Conservation (phyloP, 768 basidiomycete genomes). For the Hortiboletus campestris region DNA sequence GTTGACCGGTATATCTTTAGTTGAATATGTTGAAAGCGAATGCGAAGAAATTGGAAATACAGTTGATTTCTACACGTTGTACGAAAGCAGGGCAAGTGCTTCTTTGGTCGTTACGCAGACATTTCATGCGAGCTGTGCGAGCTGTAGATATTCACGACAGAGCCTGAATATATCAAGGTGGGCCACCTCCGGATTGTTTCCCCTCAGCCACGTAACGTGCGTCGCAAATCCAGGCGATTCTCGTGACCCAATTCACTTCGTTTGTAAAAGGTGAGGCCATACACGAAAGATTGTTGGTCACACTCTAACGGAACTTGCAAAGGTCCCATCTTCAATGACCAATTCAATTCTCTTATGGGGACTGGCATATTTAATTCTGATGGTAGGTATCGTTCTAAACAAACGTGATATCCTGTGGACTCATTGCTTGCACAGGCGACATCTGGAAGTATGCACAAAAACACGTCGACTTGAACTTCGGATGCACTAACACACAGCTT, state of each 20-base stretch:
- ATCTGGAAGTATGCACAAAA: constrained; percentile 36
- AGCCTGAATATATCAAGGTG: constrained; percentile 43
- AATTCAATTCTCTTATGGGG: constrained; percentile 32
- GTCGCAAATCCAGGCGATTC: constrained; percentile 31
- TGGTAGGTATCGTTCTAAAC: constrained; percentile 16
- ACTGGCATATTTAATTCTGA: constrained; percentile 44
- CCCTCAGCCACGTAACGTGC: neutral
- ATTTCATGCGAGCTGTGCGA: neutral
- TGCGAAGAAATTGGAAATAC: constrained; percentile 25
- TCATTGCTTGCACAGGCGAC: constrained; percentile 23
- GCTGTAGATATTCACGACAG: constrained; percentile 35
- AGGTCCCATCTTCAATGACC: constrained; percentile 26
- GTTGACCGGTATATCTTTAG: constrained; percentile 5
- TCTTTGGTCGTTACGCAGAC: neutral
- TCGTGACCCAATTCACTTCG: constrained; percentile 37
- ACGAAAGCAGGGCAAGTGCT: constrained; percentile 27
- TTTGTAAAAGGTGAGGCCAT: constrained; percentile 34
- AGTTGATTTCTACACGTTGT: constrained; percentile 18
- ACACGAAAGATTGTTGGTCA: neutral
- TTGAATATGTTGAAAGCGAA: constrained; percentile 9
- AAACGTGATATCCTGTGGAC: neutral
- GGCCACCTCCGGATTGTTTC: neutral
- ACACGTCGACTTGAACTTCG: neutral
- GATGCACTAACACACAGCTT: neutral
- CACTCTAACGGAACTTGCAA: neutral